phyloP scores from a whole-genome alignment of 2,329 filamentous ascomycete genomes.

The Botrytis aclada region DNA sequence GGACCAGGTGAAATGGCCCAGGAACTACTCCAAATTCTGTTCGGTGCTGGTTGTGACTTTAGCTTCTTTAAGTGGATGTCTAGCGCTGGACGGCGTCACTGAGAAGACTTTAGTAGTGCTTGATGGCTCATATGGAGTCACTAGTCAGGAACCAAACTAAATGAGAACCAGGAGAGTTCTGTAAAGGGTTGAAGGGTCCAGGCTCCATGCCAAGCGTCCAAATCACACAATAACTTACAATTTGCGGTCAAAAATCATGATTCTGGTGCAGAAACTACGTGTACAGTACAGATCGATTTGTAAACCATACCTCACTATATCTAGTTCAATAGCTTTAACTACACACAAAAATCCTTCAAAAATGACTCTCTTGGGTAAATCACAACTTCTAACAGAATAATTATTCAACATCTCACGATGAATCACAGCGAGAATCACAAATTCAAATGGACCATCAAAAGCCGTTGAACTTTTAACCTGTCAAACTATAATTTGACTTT shows the following conservation, averaged over 20 bases:
- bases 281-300: background rate
- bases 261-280: background rate
- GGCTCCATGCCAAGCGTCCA: rapidly evolving
- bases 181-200: background rate
- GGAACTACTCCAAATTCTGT: background rate
- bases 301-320: background rate
- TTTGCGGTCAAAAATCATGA: background rate
- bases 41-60: background rate
- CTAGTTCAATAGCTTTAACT: background rate
- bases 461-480: background rate
- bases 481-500: background rate
- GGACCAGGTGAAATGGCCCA: background rate
- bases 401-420: background rate
- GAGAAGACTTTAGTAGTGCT: background rate
- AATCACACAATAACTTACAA: background rate
- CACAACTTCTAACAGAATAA: background rate
- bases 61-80: background rate
- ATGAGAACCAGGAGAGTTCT: background rate
- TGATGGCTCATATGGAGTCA: background rate
- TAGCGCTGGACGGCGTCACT: background rate
- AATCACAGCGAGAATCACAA: background rate
- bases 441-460: background rate
- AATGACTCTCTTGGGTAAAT: background rate
- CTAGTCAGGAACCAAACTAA: background rate
- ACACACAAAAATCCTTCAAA: background rate